These are phyloP conservation scores for Blastobotrys serpentis DNA, from an alignment of 1,139 yeast genomes.

Conservation along the genomic window DNA sequence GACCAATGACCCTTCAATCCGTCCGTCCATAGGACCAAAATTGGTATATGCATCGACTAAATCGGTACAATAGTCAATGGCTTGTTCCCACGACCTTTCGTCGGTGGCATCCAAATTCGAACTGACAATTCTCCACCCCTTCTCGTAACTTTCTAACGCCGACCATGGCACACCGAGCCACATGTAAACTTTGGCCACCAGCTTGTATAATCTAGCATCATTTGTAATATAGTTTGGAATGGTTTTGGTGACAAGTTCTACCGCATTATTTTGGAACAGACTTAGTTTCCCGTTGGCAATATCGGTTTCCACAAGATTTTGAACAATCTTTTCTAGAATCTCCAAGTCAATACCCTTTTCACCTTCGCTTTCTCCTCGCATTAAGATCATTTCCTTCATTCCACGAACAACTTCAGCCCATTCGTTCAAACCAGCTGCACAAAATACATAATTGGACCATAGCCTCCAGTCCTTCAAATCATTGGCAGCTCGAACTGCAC, in stretches of 20 bases:
- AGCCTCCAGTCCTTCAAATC: slow-evolving; percentile 78
- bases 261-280: slow-evolving; percentile 57
- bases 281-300: slow-evolving; percentile 32
- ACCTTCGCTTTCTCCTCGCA: slow-evolving; percentile 52
- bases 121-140: slow-evolving; percentile 71
- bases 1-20: slow-evolving; percentile 77
- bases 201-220: slow-evolving; percentile 76
- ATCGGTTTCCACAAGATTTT: slow-evolving; percentile 55
- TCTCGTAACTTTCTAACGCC: slow-evolving; percentile 81
- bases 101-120: slow-evolving; percentile 43
- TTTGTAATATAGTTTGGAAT: slow-evolving; percentile 70
- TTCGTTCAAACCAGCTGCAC: slow-evolving; percentile 74
- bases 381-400: slow-evolving; percentile 57
- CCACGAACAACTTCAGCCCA: slow-evolving; percentile 89
- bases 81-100: slow-evolving; percentile 69
- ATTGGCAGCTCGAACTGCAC: slow-evolving; percentile 67
- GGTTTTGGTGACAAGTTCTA: slow-evolving; percentile 64
- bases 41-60: slow-evolving; percentile 85
- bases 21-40: slow-evolving; percentile 83
- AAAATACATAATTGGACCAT: slow-evolving; percentile 82
- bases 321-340: slow-evolving; percentile 71
- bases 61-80: slow-evolving; percentile 77
- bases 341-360: slow-evolving; percentile 74
- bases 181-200: slow-evolving; percentile 76
- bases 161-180: slow-evolving; percentile 91